These are phyloP conservation scores for Gymnopus androsaceus DNA, from an alignment of 1,284 basidiomycete genomes.

Conservation along the genomic window DNA sequence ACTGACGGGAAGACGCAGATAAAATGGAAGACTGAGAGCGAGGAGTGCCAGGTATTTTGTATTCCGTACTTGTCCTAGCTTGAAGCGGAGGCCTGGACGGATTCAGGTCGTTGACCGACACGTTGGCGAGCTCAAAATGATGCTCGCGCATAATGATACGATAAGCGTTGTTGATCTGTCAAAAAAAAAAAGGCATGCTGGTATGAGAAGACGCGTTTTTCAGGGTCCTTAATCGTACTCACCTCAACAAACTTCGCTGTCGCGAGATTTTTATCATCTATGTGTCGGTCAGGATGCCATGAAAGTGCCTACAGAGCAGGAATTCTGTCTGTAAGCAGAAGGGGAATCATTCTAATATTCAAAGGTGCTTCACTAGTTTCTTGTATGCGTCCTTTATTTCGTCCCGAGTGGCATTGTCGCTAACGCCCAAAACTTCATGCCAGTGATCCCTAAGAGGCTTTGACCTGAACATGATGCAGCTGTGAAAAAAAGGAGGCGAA, in stretches of 20 bases:
- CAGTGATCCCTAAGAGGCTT: slow-evolving; percentile 12
- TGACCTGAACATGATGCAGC: slow-evolving; percentile 7
- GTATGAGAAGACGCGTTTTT: neutral
- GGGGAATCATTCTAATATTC: slow-evolving; percentile 2
- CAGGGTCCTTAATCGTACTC: neutral
- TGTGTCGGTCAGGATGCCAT: slow-evolving; percentile 35
- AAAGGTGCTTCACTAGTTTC: slow-evolving; percentile 26
- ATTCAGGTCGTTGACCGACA: slow-evolving; percentile 2
- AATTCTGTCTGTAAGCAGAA: slow-evolving; percentile 4
- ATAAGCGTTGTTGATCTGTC: slow-evolving; percentile 34
- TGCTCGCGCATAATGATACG: slow-evolving; percentile 27
- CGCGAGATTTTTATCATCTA: slow-evolving; percentile 25
- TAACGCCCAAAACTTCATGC: slow-evolving; percentile 31
- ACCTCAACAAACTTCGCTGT: slow-evolving; percentile 29
- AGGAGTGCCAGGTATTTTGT: neutral
- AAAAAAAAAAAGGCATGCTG: neutral
- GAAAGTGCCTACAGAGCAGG: slow-evolving; percentile 30
- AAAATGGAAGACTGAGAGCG: slow-evolving; percentile 13
- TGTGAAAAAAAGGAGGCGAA: neutral
- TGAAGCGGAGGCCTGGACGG: slow-evolving; percentile 4
- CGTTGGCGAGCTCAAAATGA: slow-evolving; percentile 12
- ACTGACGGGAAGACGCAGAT: slow-evolving; percentile 16
- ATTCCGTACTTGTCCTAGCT: slow-evolving; percentile 3
- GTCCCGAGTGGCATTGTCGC: slow-evolving; percentile 31
- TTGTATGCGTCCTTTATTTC: slow-evolving; percentile 34